Base-by-base conservation (phyloP, 2,329 filamentous ascomycete genomes). In the Dactylellina drechsleri region DNA sequence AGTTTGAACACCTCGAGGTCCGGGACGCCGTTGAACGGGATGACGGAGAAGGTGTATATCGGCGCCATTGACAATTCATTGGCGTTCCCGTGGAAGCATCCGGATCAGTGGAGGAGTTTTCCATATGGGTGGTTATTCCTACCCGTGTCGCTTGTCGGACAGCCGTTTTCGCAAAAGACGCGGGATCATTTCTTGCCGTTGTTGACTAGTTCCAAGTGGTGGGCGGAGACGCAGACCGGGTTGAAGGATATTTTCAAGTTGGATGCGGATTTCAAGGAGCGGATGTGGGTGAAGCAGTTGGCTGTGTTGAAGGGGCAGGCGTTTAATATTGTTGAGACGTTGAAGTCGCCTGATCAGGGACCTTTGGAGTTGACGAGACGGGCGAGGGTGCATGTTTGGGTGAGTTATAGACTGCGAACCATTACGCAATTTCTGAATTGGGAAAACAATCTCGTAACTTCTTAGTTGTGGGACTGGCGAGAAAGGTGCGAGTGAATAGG, bases 241-340 rank as follows among this genome's bases (percentile, higher is more conserved):
- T 85, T 99, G 45, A 91, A 95, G 64, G 87, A 89, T 76, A 90
- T 97, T 53, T 99, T 99, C 81, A 90, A 92, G 78, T 88, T 96
- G 81, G 95, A 99, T 82, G 89, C 90, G 1, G 95, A 99, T 82
- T 99, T 99, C 82, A 92, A 98, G 81, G 95, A 99, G 83, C 91
- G 92, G 82, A 99, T 99, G 95, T 99, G 97, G 83, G 92, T 92
- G n/a, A 89, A 92, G 78, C 95, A 99, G 81, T 96, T 99, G 76
- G 94, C 95, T 0, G 95, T 99, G 72, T 97, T 99, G 92, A 99
- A 99, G 83, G 95, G 95, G 10, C 95, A 99, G 81, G 95, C 95
- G 0, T 99, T 95, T 93, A 99, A 99, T 81, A 95, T 99, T 0
- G 95, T 99, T 3, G 95, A 99, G 83, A 97, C 95, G 0, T 86